Base-by-base conservation (phyloP, 352 stramenopile genomes). In the Phytopythium aichiense region DNA sequence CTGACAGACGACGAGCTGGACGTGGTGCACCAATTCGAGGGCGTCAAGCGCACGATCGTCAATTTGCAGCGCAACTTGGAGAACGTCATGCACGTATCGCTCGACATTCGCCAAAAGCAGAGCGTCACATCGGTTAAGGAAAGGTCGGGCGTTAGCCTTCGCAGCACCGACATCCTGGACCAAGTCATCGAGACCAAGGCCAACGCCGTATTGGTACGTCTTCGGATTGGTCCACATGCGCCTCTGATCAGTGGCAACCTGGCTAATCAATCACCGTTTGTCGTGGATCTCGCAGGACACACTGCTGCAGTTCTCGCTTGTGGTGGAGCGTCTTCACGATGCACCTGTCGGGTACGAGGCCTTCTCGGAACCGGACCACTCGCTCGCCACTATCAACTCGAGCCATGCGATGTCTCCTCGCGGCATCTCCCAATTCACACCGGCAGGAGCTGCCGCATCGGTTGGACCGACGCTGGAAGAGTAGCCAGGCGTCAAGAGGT, bases 321-420 rank as follows among this genome's bases (percentile, higher is more conserved):
- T 89, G 20, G 60, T 89, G 0, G 76, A 85, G 31, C 79, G 67
- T 31, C 52, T 89, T 15, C 76, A 87, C 43, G 76, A 86, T 35
- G 76, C 80, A 0, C 76, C 78, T 2, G 43, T 67, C 9, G 65
- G 75, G 11, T 89, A 75, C 64, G 80, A 89, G 30, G 71, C 71
- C 2, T 73, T 75, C 57, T 53, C 67, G 0, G 56, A 71, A 8
- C 46, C 12, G 16, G 49, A 77, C 11, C 54, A 71, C 20, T 38
- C 69, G 1, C 58, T 67, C 46, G 23, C 50, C 8, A 61, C 50
- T 28, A 58, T 71, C 48, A 30, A 23, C 23, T 60, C 54, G 40
- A 60, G 54, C 38, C 54, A 60, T 13, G 54, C n/a, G n/a, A 5
- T 50, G 4, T 60, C 54, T 46, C 54, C 54, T 12, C 54, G 54